A percentile compares a stretch with the other conserved stretches of the same genome.
These are phyloP conservation scores for Flaveria ramosissima DNA, from an alignment of 129 eudicot species.

Conservation along the genomic window DNA sequence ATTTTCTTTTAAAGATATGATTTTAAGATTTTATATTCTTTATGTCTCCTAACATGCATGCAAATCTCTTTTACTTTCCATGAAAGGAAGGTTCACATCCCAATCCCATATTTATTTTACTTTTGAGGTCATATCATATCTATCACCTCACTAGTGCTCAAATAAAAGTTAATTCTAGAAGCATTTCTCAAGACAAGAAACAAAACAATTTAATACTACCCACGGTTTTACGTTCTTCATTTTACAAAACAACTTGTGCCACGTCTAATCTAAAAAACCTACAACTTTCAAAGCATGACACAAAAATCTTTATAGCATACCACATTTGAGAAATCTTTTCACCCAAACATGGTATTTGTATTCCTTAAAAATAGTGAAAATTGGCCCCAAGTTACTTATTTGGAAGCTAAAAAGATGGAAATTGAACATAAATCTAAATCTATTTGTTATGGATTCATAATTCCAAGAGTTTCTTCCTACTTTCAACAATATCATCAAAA, in stretches of 20 bases:
- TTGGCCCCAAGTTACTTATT: slow-evolving; percentile 10
- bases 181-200: slow-evolving; percentile 9
- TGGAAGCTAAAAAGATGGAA: not conserved
- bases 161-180: slow-evolving; percentile 30
- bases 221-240: slow-evolving; percentile 27
- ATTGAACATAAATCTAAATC: slow-evolving; percentile 20
- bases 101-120: slow-evolving; percentile 17
- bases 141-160: slow-evolving; percentile 21
- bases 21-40: slow-evolving; percentile 51
- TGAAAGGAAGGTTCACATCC: slow-evolving; percentile 55
- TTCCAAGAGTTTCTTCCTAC: slow-evolving; percentile 72
- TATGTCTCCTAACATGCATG: slow-evolving; percentile 46
- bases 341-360: not conserved
- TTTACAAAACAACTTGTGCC: not conserved
- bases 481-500: slow-evolving; percentile 84
- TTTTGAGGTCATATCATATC: slow-evolving; percentile 18
- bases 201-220: slow-evolving; percentile 14
- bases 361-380: not conserved
- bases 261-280: not conserved
- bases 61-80: slow-evolving; percentile 43
- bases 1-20: slow-evolving; percentile 45
- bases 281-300: not conserved
- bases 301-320: not conserved
- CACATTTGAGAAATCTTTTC: not conserved
- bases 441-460: slow-evolving; percentile 49